Evolutionary conservation across 257 asterid species (phyloP).

Genomic region (Plantago major): DNA sequence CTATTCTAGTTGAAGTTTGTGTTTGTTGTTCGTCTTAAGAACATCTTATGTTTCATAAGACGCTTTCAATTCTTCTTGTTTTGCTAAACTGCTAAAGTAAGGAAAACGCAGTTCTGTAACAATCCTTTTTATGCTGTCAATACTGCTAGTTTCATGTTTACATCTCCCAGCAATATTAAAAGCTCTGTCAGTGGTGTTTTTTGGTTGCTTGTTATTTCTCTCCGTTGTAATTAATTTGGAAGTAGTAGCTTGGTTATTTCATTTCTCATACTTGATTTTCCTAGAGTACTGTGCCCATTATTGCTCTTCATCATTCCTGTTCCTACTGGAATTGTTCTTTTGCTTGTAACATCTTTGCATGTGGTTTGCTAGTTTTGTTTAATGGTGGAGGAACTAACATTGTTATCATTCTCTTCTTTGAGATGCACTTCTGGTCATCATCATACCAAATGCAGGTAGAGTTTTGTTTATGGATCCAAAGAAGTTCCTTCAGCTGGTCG

Average conservation of each 20-base stretch:
- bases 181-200: too few species aligned
- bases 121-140: too few species aligned
- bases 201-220: too few species aligned
- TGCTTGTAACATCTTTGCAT: background rate
- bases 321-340: background rate
- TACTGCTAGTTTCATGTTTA: too few species aligned
- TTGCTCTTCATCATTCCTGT: background rate
- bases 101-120: too few species aligned
- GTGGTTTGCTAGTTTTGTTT: background rate
- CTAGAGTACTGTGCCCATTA: background rate
- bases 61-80: too few species aligned
- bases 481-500: constrained; percentile 89
- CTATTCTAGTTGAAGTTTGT: background rate
- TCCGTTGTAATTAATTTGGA: too few species aligned
- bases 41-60: background rate
- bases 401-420: constrained; percentile 93
- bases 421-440: constrained; percentile 95
- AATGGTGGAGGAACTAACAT: constrained; percentile 75
- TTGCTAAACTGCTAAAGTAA: too few species aligned
- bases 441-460: constrained; percentile 98
- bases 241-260: too few species aligned
- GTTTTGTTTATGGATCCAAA: constrained; percentile 94
- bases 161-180: too few species aligned
- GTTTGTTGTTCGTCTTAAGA: background rate
- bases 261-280: too few species aligned